Conservation (phyloP, 768 basidiomycete genomes). For the Podaxis mareebaensis region DNA sequence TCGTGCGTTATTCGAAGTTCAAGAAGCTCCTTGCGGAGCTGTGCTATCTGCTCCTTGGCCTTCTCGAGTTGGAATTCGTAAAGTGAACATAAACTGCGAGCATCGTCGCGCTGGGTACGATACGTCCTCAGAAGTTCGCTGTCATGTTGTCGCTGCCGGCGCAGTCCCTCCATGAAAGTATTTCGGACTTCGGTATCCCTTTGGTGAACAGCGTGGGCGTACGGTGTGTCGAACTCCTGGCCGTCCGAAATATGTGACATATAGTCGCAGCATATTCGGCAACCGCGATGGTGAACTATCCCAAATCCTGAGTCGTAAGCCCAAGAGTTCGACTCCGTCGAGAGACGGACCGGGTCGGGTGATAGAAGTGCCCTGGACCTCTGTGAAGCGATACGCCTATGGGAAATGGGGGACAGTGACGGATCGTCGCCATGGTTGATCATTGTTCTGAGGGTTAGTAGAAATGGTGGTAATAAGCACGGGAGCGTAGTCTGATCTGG, state of each 20-base stretch:
- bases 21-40: slow-evolving; percentile 24
- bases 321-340: slow-evolving; percentile 9
- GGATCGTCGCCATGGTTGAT: neutral
- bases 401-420: neutral
- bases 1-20: slow-evolving; percentile 24
- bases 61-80: slow-evolving; percentile 19
- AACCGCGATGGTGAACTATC: slow-evolving; percentile 18
- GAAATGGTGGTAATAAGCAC: neutral
- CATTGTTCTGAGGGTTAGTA: neutral
- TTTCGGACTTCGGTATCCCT: slow-evolving; percentile 14
- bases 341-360: neutral
- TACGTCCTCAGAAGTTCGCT: slow-evolving; percentile 18
- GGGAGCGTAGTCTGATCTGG: too few species aligned
- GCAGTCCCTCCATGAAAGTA: slow-evolving; percentile 20
- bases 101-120: slow-evolving; percentile 24
- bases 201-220: slow-evolving; percentile 16
- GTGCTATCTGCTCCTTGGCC: slow-evolving; percentile 21
- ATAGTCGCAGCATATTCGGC: slow-evolving; percentile 18
- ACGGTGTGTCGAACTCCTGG: slow-evolving; percentile 7
- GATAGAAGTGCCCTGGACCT: neutral
- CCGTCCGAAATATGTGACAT: slow-evolving; percentile 18
- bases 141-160: slow-evolving; percentile 19
- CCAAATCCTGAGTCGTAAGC: slow-evolving; percentile 19
- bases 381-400: neutral
- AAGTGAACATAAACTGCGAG: slow-evolving; percentile 10